These are phyloP conservation scores for Pseudevernia furfuracea DNA, from an alignment of 495 filamentous ascomycete genomes.

Conservation along the genomic window DNA sequence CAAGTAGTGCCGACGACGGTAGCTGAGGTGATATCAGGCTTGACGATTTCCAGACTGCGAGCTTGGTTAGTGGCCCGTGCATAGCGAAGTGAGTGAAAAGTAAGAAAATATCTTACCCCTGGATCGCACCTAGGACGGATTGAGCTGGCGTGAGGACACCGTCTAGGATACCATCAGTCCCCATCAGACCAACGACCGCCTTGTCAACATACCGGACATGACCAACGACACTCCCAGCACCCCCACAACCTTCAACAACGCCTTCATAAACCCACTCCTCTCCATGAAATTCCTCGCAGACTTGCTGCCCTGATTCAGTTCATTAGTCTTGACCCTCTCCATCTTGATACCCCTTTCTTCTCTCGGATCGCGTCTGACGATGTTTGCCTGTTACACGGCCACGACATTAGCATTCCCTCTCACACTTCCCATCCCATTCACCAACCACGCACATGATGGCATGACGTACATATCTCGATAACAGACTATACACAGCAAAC, in stretches of 20 bases:
- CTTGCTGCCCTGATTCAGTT: conserved; percentile 46
- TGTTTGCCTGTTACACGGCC: conserved; percentile 37
- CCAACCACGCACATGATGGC: neutral
- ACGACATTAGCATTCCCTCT: neutral
- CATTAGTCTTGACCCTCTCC: conserved; percentile 49
- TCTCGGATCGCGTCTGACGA: conserved; percentile 49
- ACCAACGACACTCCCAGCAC: conserved; percentile 66
- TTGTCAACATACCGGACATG: conserved; percentile 38
- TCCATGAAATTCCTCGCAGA: conserved; percentile 52
- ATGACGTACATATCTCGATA: conserved; percentile 57
- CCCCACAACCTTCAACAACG: conserved; percentile 56
- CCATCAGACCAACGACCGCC: neutral
- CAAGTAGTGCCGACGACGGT: conserved; percentile 62
- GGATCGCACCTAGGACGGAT: conserved; percentile 61
- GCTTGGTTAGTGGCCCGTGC: neutral
- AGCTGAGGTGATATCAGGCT: conserved; percentile 33
- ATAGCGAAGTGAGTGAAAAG: neutral
- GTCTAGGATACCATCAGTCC: conserved; percentile 35
- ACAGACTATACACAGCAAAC: conserved; percentile 63
- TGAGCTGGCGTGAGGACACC: conserved; percentile 64
- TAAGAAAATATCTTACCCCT: conserved; percentile 38
- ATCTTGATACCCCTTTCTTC: conserved; percentile 51
- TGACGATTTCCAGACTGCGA: conserved; percentile 42
- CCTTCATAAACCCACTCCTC: conserved; percentile 42
- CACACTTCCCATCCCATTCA: neutral